Evolutionary conservation across 2,329 filamentous ascomycete species (phyloP).

Genomic region (Ophiostoma australiae): DNA sequence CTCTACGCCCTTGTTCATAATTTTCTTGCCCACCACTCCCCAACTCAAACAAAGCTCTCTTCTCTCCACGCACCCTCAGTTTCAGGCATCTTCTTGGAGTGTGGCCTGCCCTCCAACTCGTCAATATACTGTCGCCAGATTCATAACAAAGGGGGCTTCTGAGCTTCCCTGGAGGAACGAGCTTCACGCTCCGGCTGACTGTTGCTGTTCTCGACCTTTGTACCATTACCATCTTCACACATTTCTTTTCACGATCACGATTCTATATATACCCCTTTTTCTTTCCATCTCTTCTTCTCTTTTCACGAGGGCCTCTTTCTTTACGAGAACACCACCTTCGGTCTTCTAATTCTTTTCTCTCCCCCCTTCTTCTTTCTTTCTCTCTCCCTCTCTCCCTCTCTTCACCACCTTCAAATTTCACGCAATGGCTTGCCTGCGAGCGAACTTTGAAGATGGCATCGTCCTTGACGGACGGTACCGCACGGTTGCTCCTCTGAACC

Average conservation of each 20-base stretch:
- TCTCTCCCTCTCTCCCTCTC: slow-evolving; percentile 3
- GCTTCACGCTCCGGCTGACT: slow-evolving; percentile 21
- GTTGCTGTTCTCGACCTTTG: slow-evolving; percentile 22
- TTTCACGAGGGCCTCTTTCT: background rate
- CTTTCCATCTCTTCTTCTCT: slow-evolving; percentile 18
- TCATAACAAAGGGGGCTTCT: slow-evolving; percentile 16
- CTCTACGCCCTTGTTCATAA: background rate
- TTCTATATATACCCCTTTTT: slow-evolving; percentile 32
- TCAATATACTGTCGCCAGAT: slow-evolving; percentile 18
- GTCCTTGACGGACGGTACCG: slow-evolving; percentile 84
- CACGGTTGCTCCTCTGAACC: slow-evolving; percentile 90
- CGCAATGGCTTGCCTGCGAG: slow-evolving; percentile 76
- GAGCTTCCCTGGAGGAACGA: slow-evolving; percentile 25
- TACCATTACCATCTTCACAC: slow-evolving; percentile 20
- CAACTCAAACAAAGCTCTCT: background rate
- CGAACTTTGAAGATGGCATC: slow-evolving; percentile 72
- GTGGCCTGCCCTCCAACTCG: slow-evolving; percentile 17
- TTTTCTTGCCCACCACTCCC: background rate
- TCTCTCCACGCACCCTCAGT: slow-evolving; percentile 2
- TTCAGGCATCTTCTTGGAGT: slow-evolving; percentile 11
- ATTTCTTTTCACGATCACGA: slow-evolving; percentile 27
- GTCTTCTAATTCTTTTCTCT: slow-evolving; percentile 21
- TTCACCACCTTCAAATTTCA: background rate
- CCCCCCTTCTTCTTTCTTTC: slow-evolving; percentile 17
- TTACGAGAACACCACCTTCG: slow-evolving; percentile 17